Base-by-base conservation (phyloP, 2,329 filamentous ascomycete species). In the Coniella lustricola region DNA sequence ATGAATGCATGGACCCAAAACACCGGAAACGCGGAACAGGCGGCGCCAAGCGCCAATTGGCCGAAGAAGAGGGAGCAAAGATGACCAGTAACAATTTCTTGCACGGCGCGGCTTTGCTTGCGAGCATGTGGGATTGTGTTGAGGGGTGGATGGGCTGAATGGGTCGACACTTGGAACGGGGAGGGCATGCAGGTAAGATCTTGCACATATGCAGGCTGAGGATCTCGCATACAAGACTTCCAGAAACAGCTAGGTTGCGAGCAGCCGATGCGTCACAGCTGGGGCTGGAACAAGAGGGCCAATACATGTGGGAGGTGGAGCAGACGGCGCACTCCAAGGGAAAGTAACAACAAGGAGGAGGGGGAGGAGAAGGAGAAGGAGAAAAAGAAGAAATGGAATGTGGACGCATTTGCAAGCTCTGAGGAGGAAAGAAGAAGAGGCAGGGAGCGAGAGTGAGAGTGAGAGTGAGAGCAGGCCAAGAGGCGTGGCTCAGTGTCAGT, bases 191-290 rank as follows among this genome's bases (percentile, higher is more conserved):
- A 33, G 40, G 29, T 29, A 33, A 33, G 22, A 31, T 32, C 22
- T 25, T 17, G 20, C 20, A 25, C 10, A n/a, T 29, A 52, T 49
- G 49, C 49, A 51, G 38, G 46, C 41, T 46, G 46, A 46, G 50
- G 25, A 52, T 43, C 40, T 44, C 37, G 49, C 37, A 40, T 31
- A 31, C 35, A 9, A 25, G 25, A n/a, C 31, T 22, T n/a, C 47
- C 42, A 46, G 17, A 46, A 49, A 38, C 44, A 45, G 49, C 44
- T 44, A 39, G 38, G 38, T 16, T 37, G 9, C 25, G 25, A 5
- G 25, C 25, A 29, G 25, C 25, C 25, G 5, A 44, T 44, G 39
- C 39, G 38, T 17, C 9, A 16, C n/a, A 31, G 36, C 42, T 34
- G 33, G 44, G 21, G 31, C 33, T 13, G 39, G 20, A 47, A 45